phyloP scores from a whole-genome alignment of 83 land plant genomes.

The Isoetes engelmannii region DNA sequence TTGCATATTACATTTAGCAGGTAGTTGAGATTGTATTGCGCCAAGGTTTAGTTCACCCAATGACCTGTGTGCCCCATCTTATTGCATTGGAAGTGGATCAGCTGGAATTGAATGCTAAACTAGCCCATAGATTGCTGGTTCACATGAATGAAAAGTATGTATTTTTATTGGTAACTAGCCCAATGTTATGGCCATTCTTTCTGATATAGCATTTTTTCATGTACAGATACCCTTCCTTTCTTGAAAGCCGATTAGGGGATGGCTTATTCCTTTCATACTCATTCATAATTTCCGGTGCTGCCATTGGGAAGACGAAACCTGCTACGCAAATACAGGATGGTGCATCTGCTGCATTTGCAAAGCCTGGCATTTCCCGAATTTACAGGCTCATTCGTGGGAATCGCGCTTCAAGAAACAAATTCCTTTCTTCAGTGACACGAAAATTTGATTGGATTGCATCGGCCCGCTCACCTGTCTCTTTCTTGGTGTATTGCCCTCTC shows the following conservation, averaged over 20 bases:
- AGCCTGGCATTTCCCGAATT: slow-evolving; percentile 78
- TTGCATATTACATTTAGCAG: slow-evolving; percentile 28
- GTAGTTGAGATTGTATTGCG: slow-evolving; percentile 96
- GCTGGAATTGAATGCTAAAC: slow-evolving; percentile 63
- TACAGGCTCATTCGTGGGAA: slow-evolving; percentile 83
- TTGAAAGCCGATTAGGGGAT: slow-evolving; percentile 95
- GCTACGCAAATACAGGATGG: slow-evolving; percentile 40
- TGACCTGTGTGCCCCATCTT: slow-evolving; percentile 93
- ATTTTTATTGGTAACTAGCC: not conserved
- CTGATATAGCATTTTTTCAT: slow-evolving; percentile 1
- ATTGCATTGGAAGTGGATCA: slow-evolving; percentile 98
- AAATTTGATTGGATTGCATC: slow-evolving; percentile 70
- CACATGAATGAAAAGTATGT: slow-evolving; percentile 94
- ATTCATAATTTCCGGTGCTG: slow-evolving; percentile 59
- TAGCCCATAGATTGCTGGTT: slow-evolving; percentile 86
- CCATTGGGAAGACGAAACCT: slow-evolving; percentile 27
- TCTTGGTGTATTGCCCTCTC: slow-evolving; percentile 50
- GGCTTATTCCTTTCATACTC: slow-evolving; percentile 83
- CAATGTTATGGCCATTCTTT: not conserved
- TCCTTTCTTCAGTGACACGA: slow-evolving; percentile 77
- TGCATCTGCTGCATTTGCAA: slow-evolving; percentile 48
- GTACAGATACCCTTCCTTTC: slow-evolving; percentile 85
- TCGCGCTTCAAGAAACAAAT: slow-evolving; percentile 82
- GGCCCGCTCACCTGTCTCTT: slow-evolving; percentile 44
- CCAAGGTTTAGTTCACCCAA: slow-evolving; percentile 98